Evolutionary conservation across 176 grass and related monocot species (phyloP).

Genomic region (Oryza punctata): DNA sequence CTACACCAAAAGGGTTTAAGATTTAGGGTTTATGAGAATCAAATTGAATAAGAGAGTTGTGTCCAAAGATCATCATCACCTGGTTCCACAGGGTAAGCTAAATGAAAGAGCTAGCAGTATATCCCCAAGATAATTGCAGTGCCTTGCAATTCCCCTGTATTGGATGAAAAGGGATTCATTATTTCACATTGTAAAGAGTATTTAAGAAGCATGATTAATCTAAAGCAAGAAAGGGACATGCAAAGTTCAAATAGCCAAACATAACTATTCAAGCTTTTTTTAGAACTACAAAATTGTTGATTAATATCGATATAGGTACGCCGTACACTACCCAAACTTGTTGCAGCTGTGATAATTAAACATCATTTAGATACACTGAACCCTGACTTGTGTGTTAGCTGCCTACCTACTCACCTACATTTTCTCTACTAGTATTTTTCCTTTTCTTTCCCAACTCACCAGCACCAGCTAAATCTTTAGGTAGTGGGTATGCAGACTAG

Average conservation of each 20-base stretch:
- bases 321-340: background rate
- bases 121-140: slow-evolving; percentile 97
- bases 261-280: background rate
- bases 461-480: slow-evolving; percentile 12
- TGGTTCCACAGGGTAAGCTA: slow-evolving; percentile 88
- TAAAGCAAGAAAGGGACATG: background rate
- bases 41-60: background rate
- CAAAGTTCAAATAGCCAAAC: background rate
- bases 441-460: background rate
- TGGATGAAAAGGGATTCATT: background rate
- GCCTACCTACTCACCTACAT: background rate
- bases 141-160: slow-evolving; percentile 80
- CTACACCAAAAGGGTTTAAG: slow-evolving; percentile 34
- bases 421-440: background rate
- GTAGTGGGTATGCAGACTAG: background rate
- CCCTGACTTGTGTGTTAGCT: background rate
- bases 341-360: background rate
- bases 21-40: slow-evolving; percentile 8
- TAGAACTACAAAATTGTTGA: background rate
- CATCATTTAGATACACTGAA: background rate
- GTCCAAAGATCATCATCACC: slow-evolving; percentile 39
- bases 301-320: background rate
- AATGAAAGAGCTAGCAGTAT: slow-evolving; percentile 86
- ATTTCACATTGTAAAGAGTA: background rate
- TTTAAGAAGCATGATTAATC: slow-evolving; percentile 16